Base-by-base conservation (phyloP, 2,329 filamentous ascomycete species). In the Anisogramma anomala region DNA sequence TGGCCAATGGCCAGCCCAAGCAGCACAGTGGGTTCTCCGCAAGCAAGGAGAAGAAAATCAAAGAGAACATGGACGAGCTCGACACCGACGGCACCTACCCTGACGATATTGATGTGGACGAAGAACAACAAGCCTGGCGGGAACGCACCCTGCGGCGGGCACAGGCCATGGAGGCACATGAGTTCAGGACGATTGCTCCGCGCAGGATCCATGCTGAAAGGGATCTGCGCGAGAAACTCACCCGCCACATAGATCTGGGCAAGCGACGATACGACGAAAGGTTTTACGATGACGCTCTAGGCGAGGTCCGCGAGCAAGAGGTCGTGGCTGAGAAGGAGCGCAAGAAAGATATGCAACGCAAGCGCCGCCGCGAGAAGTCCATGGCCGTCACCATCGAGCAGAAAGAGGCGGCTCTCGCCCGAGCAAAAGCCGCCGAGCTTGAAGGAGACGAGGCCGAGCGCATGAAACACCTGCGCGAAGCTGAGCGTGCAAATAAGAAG, bases 331-430 rank as follows among this genome's bases (percentile, higher is more conserved):
- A 98, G 62, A 98, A 98, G 65, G 91, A 98, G 63, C 85, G 91
- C 50, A 98, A 98, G 69, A 98, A 98, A 67, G 91, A 98, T 57
- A 96, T 98, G 86, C 91, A 98, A 60, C 83, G 91, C 49, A 98
- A 96, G 67, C 78, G 91, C 46, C 81, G 91, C 32, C 82, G 91
- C 14, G 89, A 96, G 59, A 95, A 95, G 66, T 94, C 89, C 4
- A 87, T 95, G 70, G 87, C 87, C 3, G 82, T 93, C 45, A 89
- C 87, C 6, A 83, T 93, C 53, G 89, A 95, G 57, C 81, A 87
- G 57, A 91, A 93, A 64, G 84, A 91, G 49, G 77, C 82, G 3
- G 84, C 86, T 3, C 69, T 94, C 33, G 79, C 82, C 48, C 82
- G 82, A 50, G 85, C 88, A 8, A 74, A 82, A 44, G 76, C 80